Evolutionary conservation across 2,329 filamentous ascomycete genomes (phyloP), one percentile per base, ranked within the genome.

Genomic region (Rosellinia necatrix): DNA sequence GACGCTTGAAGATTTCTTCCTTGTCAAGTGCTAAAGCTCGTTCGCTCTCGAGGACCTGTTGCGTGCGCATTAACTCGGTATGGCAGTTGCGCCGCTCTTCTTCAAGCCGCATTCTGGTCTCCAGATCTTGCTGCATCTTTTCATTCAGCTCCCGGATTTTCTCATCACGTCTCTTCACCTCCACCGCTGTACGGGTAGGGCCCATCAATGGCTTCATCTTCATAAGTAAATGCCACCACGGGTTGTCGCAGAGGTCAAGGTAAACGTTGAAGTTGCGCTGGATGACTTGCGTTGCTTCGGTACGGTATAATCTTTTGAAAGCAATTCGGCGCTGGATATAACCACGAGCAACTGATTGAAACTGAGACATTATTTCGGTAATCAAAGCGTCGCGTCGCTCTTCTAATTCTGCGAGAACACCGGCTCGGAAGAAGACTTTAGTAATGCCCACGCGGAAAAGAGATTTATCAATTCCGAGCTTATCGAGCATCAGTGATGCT

Each of bases 1-100:
- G 80, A n/a, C 96, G 86, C 70, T 93, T 96, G 79, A 97, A 99
- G 58, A 99, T 99, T 68, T 99, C 94, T 70, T 99, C 96, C 71
- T 99, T 99, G 74, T 99, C 94, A 4, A 99, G 78, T 1, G 94
- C 94, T 37, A 99, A 80, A n/a, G 93, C 91, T 46, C 94, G 86
- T 74, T 99, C 96, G 63, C 92, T 96, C 72, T 99, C 96, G 2
- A 99, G 81, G 0, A 91, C 96, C 66, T 97, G 91, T 70, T 97
- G 92, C 42, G 97, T 90, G 27, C 90, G 87, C 64, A 92, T 84
- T 67, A 97, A 88, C 68, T 99, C 94, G 12, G 87, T 80, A 64
- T 97, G 90, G 2, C 91, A 90, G 59, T 92, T 89, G 37, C 94
- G 84, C 27, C 92, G 85, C 65, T 99, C 94, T 52, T 99, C 94